phyloP scores from a whole-genome alignment of 2,329 filamentous ascomycete genomes.

The Neopestalotiopsis sp. region DNA sequence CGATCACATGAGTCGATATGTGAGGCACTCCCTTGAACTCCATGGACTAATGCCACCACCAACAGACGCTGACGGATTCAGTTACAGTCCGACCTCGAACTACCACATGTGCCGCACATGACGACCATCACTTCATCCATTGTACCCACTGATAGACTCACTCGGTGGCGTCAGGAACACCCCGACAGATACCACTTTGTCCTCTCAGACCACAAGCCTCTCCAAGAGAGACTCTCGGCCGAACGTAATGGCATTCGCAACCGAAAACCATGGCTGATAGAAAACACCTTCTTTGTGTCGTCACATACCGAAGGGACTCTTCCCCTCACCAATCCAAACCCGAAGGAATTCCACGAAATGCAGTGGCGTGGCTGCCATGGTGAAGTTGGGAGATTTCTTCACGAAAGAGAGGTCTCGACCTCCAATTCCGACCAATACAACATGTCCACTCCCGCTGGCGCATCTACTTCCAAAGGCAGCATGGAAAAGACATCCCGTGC shows the following conservation, averaged over 20 bases:
- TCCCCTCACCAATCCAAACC: constrained; percentile 42
- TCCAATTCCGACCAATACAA: constrained; percentile 26
- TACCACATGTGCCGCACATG: constrained; percentile 53
- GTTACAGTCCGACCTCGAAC: constrained; percentile 45
- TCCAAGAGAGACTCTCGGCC: constrained; percentile 29
- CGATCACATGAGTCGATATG: constrained; percentile 50
- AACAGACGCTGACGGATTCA: background rate
- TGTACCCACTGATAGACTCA: constrained; percentile 43
- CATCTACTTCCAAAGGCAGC: constrained; percentile 28
- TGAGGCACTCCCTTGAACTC: constrained; percentile 27
- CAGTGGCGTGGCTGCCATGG: constrained; percentile 42
- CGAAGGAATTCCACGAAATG: constrained; percentile 47
- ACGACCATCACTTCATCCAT: constrained; percentile 50
- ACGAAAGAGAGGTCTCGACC: constrained; percentile 38
- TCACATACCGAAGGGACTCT: constrained; percentile 44
- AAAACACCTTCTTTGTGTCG: constrained; percentile 49
- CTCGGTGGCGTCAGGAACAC: constrained; percentile 43
- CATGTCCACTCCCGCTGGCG: constrained; percentile 25
- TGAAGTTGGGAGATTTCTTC: constrained; percentile 38
- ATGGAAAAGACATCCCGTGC: constrained; percentile 27
- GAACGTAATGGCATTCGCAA: constrained; percentile 43
- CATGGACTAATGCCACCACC: background rate
- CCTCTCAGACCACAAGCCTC: constrained; percentile 44
- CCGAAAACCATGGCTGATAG: constrained; percentile 48
- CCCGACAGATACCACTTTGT: constrained; percentile 45